Evolutionary conservation across 306 rosid species (phyloP).

Genomic region (Styphnolobium japonicum): DNA sequence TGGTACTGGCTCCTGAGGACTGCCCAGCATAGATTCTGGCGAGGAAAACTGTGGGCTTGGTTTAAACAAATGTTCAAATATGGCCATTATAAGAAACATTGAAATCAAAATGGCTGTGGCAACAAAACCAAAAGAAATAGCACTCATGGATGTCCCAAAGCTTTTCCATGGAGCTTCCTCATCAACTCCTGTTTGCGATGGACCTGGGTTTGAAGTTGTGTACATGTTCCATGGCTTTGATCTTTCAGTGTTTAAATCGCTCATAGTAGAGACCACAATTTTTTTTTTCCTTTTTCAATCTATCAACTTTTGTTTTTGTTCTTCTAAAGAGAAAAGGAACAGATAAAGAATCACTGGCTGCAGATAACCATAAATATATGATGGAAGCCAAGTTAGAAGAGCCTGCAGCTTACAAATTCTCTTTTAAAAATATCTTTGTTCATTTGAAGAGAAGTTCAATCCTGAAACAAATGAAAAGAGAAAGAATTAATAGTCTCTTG

Average conservation of each 20-base stretch:
- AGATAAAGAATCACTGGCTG: constrained; percentile 6
- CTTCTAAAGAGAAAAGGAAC: neutral
- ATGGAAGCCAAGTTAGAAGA: neutral
- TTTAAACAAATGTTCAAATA: constrained; percentile 82
- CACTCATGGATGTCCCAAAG: constrained; percentile 87
- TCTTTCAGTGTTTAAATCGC: constrained; percentile 47
- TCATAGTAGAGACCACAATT: constrained; percentile 37
- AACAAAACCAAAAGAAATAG: constrained; percentile 87
- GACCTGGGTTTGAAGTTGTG: constrained; percentile 48
- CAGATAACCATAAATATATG: neutral
- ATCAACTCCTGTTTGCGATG: constrained; percentile 56
- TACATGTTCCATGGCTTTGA: constrained; percentile 71
- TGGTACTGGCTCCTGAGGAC: constrained; percentile 42
- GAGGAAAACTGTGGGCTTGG: constrained; percentile 67
- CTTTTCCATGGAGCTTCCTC: constrained; percentile 70
- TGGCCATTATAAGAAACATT: constrained; percentile 94
- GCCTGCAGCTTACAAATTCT: neutral
- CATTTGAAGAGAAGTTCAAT: constrained; percentile 21
- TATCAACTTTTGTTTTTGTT: neutral
- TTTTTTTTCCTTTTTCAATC: neutral
- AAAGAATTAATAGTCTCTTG: neutral
- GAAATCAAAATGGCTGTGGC: constrained; percentile 93
- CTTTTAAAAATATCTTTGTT: neutral
- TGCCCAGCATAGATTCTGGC: constrained; percentile 36
- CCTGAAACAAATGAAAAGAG: constrained; percentile 34